Evolutionary conservation across 179 eudicot species (phyloP), one percentile per base, ranked within the genome.

Genomic region (Beta macrorhiza): DNA sequence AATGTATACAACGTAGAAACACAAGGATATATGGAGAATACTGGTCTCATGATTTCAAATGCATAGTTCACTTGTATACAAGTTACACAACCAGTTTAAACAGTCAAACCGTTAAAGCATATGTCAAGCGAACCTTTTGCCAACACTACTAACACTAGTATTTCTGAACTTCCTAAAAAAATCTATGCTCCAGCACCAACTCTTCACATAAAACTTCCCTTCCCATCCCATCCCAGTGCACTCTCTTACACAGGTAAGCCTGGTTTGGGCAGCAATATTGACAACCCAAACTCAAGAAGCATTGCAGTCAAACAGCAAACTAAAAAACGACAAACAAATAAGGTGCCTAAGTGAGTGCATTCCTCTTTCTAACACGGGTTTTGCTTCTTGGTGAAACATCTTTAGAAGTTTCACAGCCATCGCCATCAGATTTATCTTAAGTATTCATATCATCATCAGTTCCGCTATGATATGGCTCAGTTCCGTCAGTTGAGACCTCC

Each of bases 401-500:
- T 79, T 89, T 83, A 19, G 90, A 90, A 72, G 89, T 89, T 79
- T 89, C 84, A n/a, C 71, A 77, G 73, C 49, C 74, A 37, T 89
- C 84, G n/a, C 71, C 78, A 75, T 55, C 74, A 37, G 83, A 53
- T 78, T 83, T 86, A 87, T 89, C 86, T 25, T 84, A 82, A 12
- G 77, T 85, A 20, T 76, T 77, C 5, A 65, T 69, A 8, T 65
- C 87, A 65, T 90, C 88, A 32, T 93, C 94, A 76, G 85, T 89
- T 67, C 42, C 88, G 29, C 85, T 84, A 78, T 81, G 89, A 78
- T 81, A 92, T 79, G 87, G 81, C 80, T 90, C 91, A 0, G 97
- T 92, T 85, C 82, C 90, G 52, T 91, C 98, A 47, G 91, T 80
- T 63, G 98, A 91, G 49, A 83, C 93, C 62, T 88, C 93, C 67